Evolutionary conservation across 441 rosid genomes (phyloP).

Genomic region (Populus trichocarpa): DNA sequence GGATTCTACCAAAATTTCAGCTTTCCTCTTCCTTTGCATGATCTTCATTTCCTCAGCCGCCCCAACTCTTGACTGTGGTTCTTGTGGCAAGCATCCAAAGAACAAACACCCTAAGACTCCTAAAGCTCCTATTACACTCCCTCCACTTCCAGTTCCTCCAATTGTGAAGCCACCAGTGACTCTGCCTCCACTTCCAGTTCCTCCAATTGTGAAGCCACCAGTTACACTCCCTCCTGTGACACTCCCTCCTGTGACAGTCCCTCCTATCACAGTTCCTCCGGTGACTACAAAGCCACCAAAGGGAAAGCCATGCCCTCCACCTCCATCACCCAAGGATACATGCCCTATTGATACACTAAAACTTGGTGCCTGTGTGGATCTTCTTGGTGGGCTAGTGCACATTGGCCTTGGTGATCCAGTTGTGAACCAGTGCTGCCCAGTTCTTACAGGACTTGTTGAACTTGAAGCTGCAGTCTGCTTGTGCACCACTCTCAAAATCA

Average conservation of each 20-base stretch:
- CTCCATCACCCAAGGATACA: conserved; percentile 28
- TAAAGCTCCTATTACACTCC: conserved; percentile 18
- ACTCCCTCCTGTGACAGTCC: background rate
- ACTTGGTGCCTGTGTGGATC: conserved; percentile 71
- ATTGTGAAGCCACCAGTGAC: conserved; percentile 24
- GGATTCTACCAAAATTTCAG: conserved; percentile 43
- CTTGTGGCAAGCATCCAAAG: conserved; percentile 36
- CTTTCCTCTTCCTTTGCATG: conserved; percentile 54
- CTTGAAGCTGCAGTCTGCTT: conserved; percentile 68
- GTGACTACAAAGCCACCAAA: conserved; percentile 29
- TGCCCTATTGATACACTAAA: conserved; percentile 68
- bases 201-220: conserved; percentile 33
- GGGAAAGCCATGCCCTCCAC: conserved; percentile 33
- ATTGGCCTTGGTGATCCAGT: conserved; percentile 60
- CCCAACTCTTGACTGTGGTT: conserved; percentile 40
- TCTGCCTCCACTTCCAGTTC: background rate
- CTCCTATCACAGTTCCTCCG: conserved; percentile 19
- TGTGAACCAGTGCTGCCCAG: conserved; percentile 60
- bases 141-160: conserved; percentile 21
- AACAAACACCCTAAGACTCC: conserved; percentile 20
- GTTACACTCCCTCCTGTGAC: conserved; percentile 17
- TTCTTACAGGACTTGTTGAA: conserved; percentile 55
- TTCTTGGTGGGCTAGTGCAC: conserved; percentile 68
- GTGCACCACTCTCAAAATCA: conserved; percentile 66
- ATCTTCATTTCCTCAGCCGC: conserved; percentile 40